Evolutionary conservation across 1,284 basidiomycete genomes (phyloP).

Genomic region (Exobasidium cylindrosporum): DNA sequence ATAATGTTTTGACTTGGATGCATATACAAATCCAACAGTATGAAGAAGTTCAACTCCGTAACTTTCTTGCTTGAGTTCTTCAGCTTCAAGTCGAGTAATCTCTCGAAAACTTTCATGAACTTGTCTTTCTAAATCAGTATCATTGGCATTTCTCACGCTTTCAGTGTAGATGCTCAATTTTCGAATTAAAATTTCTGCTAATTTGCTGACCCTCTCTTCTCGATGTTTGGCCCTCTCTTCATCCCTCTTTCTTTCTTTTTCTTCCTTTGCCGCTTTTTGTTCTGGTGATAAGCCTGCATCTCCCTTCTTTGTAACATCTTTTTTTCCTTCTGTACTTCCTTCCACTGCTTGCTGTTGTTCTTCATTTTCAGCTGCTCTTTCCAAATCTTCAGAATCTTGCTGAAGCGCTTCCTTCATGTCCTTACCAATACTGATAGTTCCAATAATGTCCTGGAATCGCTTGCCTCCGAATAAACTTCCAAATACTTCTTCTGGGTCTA

Average conservation of each 20-base stretch:
- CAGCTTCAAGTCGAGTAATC: conserved; percentile 50
- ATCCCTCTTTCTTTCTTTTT: conserved; percentile 63
- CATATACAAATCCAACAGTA: conserved; percentile 86
- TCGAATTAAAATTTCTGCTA: conserved; percentile 77
- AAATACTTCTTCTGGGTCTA: conserved; percentile 84
- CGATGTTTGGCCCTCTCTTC: conserved; percentile 79
- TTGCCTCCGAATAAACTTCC: conserved; percentile 64
- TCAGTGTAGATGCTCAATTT: conserved; percentile 91
- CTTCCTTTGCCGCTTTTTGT: conserved; percentile 74
- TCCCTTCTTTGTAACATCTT: conserved; percentile 21
- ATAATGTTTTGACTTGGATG: conserved; percentile 54
- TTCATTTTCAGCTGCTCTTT: conserved; percentile 17
- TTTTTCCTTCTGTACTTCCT: neutral
- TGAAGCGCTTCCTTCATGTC: conserved; percentile 99
- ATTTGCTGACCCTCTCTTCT: conserved; percentile 73
- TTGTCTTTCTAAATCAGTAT: conserved; percentile 65
- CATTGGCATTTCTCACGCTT: conserved; percentile 69
- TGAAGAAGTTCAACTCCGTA: conserved; percentile 91
- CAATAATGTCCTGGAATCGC: conserved; percentile 76
- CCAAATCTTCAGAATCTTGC: conserved; percentile 72
- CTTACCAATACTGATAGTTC: conserved; percentile 75
- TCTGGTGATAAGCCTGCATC: conserved; percentile 66
- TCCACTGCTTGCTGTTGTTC: conserved; percentile 27
- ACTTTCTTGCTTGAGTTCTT: conserved; percentile 65
- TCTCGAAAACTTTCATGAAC: conserved; percentile 45